A percentile compares a stretch with the other conserved stretches of the same genome.
Conservation (phyloP, 495 filamentous ascomycete species). For the Podospora tetraspora region DNA sequence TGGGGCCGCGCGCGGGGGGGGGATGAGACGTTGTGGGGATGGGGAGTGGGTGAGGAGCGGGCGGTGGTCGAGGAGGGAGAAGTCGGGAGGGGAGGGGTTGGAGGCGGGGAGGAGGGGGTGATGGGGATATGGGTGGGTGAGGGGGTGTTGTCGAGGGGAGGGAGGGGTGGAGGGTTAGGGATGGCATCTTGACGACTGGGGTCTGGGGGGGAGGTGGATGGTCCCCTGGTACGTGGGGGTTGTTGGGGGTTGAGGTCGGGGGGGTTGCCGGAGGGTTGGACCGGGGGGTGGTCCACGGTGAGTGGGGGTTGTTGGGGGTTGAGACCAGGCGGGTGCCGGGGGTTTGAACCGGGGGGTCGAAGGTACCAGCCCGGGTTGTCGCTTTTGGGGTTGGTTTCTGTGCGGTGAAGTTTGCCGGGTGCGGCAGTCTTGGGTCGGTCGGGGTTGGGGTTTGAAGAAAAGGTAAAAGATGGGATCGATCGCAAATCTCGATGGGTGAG, state of each 20-base stretch:
- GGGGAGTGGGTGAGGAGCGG: constrained; percentile 42
- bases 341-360: neutral
- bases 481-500: neutral
- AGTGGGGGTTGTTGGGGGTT: neutral
- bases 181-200: constrained; percentile 10
- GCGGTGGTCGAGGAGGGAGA: constrained; percentile 24
- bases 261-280: neutral
- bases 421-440: neutral
- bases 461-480: neutral
- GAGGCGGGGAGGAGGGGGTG: constrained; percentile 28
- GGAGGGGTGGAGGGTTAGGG: neutral
- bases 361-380: neutral
- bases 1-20: constrained; percentile 48
- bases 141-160: constrained; percentile 19
- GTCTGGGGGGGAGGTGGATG: too few relatives aligned
- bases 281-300: neutral
- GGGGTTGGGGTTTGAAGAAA: neutral
- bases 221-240: neutral
- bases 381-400: neutral
- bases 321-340: neutral
- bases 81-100: constrained; percentile 19
- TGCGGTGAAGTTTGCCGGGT: neutral
- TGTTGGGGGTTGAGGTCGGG: neutral
- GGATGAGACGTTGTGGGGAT: constrained; percentile 33
- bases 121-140: constrained; percentile 41